Evolutionary conservation across 176 grass and related monocot genomes (phyloP).

Genomic region (Cocos nucifera): DNA sequence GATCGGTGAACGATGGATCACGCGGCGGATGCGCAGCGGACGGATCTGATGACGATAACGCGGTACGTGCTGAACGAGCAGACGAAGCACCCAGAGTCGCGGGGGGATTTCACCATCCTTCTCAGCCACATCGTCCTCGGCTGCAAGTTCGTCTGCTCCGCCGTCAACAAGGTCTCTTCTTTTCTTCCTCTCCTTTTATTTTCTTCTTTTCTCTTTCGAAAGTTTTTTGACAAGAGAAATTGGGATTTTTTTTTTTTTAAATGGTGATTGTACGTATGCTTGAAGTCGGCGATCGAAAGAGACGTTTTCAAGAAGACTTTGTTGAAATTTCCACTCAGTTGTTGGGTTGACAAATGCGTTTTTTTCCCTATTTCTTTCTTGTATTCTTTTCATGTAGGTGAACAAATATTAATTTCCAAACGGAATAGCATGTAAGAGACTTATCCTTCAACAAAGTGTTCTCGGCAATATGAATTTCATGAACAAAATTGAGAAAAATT

Average conservation of each 20-base stretch:
- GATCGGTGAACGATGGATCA: constrained; percentile 50
- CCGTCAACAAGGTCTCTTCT: constrained; percentile 71
- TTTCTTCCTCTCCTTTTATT: background rate
- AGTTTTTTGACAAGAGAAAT: background rate
- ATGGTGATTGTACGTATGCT: no score
- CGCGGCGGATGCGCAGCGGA: constrained; percentile 61
- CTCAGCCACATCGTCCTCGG: constrained; percentile 97
- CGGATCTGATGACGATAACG: constrained; percentile 97
- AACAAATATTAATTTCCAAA: no score
- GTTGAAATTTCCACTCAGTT: no score
- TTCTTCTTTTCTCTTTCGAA: background rate
- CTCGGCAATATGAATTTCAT: no score
- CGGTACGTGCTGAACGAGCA: constrained; percentile 95
- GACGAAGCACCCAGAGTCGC: constrained; percentile 56
- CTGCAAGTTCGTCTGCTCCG: constrained; percentile 94
- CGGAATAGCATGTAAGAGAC: no score
- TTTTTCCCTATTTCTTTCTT: no score
- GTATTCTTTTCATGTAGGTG: no score
- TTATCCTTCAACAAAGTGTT: no score
- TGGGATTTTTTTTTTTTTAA: background rate
- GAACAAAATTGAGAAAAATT: no score
- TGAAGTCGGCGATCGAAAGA: no score
- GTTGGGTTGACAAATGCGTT: no score
- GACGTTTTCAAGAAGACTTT: no score
- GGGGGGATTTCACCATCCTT: constrained; percentile 95